Evolutionary conservation across 371 early-diverging fungal species (phyloP).

Genomic region (Mucor piriformis): DNA sequence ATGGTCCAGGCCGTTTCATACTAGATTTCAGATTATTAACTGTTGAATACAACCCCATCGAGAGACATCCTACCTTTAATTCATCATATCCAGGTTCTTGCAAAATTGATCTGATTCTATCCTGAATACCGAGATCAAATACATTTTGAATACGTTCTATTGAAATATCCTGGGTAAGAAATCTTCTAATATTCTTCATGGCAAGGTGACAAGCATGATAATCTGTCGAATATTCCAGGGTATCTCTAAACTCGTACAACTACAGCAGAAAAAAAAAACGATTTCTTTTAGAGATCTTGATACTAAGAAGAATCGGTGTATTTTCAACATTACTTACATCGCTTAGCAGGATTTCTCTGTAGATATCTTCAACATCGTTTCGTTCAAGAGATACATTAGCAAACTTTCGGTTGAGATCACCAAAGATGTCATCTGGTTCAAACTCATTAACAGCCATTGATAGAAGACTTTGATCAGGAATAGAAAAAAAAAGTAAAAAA

Average conservation of each 20-base stretch:
- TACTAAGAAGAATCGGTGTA: neutral
- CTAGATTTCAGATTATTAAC: no score
- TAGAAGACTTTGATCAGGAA: neutral
- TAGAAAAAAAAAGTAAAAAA: neutral
- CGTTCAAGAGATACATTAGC: constrained; percentile 21
- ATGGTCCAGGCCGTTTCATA: constrained; percentile 55
- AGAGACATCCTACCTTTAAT: no score
- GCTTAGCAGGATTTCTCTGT: constrained; percentile 13
- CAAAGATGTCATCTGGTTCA: constrained; percentile 15
- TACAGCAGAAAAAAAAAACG: neutral
- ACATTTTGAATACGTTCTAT: constrained; percentile 17
- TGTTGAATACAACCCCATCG: no score
- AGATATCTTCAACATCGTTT: neutral
- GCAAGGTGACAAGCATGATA: constrained; percentile 16
- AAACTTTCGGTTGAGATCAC: constrained; percentile 20
- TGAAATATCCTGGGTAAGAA: constrained; percentile 22
- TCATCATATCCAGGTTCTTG: constrained; percentile 18
- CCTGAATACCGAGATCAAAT: constrained; percentile 13
- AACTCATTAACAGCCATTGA: constrained; percentile 11
- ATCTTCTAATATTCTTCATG: constrained; percentile 23
- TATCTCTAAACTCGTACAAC: constrained; percentile 19
- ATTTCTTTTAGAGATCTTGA: neutral
- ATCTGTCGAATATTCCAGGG: constrained; percentile 3
- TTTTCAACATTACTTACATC: constrained; percentile 11
- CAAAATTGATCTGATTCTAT: constrained; percentile 3